Evolutionary conservation across 2,329 filamentous ascomycete genomes (phyloP), one percentile per base, ranked within the genome.

Genomic region (Ophiocordyceps australis): DNA sequence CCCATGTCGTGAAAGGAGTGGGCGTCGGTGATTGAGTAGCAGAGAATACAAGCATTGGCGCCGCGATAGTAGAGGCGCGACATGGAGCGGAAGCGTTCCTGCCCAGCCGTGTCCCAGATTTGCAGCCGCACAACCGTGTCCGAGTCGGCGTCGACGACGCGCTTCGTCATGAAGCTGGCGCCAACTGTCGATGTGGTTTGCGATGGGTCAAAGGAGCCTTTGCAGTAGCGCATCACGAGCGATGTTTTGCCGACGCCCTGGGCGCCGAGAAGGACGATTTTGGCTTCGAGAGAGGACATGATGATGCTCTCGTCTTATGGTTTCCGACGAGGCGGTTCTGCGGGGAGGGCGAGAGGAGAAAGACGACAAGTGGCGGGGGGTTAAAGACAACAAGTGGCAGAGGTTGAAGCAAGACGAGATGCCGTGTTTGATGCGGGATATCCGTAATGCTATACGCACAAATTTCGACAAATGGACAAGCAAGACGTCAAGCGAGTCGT

Each of bases 81-180:
- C 42, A 98, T 95, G 33, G 78, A 85, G 39, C 86, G 73, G 50
- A 95, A 98, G 29, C 86, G 73, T 57, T 98, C 86, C 46, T 98
- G 86, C 32, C 86, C 86, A 30, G 86, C 82, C 18, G 85, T 94
- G 46, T 94, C 85, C 85, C 85, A 94, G 38, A 94, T 91, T 45
- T 94, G 85, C 20, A 94, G 61, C n/a, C 85, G 72, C 19, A 94
- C 82, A 14, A 79, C 63, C 2, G 82, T 89, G 40, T 86, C 80
- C 14, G 76, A 80, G 46, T 93, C 80, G 33, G 69, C 71, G 51
- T 94, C 85, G 37, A 79, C 62, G 32, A 83, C 74, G 42, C 74
- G 70, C 53, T 83, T 83, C 22, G 78, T 78, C 46, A 82, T 60
- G 49, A 83, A 83, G 43, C 72, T 79, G 16, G 78, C 78, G 45